These are phyloP conservation scores for Scheffersomyces lignosus DNA, from an alignment of 805 yeast genomes.

Conservation along the genomic window DNA sequence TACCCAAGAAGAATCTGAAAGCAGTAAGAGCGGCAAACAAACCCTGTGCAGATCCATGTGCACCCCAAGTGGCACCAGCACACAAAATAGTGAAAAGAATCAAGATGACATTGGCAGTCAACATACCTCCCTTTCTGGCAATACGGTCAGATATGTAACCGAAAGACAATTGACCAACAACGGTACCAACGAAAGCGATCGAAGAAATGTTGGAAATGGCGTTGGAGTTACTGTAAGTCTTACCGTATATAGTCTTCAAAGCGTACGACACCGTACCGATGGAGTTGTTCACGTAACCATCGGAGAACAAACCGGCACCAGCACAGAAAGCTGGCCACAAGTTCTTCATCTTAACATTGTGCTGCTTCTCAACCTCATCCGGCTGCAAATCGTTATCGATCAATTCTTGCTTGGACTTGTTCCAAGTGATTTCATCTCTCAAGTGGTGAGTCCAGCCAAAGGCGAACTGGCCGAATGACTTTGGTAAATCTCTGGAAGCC, in stretches of 20 bases:
- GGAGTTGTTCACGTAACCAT: conserved; percentile 87
- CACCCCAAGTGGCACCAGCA: conserved; percentile 70
- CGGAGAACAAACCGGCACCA: conserved; percentile 91
- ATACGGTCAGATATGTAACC: conserved; percentile 78
- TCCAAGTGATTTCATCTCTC: conserved; percentile 43
- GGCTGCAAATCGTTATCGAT: conserved; percentile 15
- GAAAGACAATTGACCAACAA: conserved; percentile 77
- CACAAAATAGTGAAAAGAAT: conserved; percentile 75
- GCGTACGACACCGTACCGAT: conserved; percentile 76
- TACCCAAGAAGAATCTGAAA: conserved; percentile 82
- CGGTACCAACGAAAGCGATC: conserved; percentile 89
- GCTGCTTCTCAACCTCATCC: conserved; percentile 8
- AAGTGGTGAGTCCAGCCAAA: conserved; percentile 45
- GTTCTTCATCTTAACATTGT: conserved; percentile 4
- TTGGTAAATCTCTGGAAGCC: conserved; percentile 52
- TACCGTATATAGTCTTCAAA: conserved; percentile 63
- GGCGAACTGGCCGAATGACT: conserved; percentile 33
- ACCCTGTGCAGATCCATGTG: conserved; percentile 63
- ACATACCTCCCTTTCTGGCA: conserved; percentile 81
- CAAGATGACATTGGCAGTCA: conserved; percentile 69
- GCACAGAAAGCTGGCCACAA: conserved; percentile 45
- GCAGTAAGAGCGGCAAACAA: conserved; percentile 80
- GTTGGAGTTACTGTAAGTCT: conserved; percentile 54
- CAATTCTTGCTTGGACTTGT: conserved; percentile 23
- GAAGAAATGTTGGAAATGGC: conserved; percentile 82